Conservation (phyloP, 768 basidiomycete genomes). For the Calocybe indica region DNA sequence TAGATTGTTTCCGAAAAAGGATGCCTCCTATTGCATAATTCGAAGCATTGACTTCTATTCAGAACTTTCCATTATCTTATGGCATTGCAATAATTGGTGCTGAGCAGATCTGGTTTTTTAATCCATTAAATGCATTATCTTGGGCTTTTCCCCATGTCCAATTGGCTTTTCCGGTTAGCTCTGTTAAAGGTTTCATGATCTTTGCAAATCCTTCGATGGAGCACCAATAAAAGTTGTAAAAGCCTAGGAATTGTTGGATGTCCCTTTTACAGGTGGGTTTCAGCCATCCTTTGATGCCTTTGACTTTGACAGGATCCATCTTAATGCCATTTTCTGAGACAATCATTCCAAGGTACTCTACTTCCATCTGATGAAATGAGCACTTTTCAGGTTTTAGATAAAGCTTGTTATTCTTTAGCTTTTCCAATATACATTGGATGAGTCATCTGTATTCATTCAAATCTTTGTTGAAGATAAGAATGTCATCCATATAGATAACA, state of each 20-base stretch:
- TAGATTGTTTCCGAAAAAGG: constrained; percentile 15
- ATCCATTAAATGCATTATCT: constrained; percentile 15
- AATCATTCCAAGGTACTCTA: constrained; percentile 22
- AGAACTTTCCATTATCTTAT: constrained; percentile 7
- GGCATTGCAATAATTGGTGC: constrained; percentile 19
- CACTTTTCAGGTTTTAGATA: constrained; percentile 28
- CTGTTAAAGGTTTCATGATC: constrained; percentile 15
- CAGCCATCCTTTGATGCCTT: constrained; percentile 13
- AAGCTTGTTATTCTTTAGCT: constrained; percentile 16
- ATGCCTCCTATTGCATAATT: constrained; percentile 17
- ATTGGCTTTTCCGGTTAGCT: constrained; percentile 13
- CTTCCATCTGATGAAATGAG: constrained; percentile 13
- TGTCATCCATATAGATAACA: constrained; percentile 34
- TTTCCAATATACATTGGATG: constrained; percentile 14
- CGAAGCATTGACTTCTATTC: constrained; percentile 18
- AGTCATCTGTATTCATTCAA: constrained; percentile 13
- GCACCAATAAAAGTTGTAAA: constrained; percentile 28
- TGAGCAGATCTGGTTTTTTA: constrained; percentile 18
- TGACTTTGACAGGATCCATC: constrained; percentile 28
- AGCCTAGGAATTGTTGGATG: constrained; percentile 35
- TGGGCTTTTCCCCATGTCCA: constrained; percentile 16
- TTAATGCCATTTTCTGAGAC: constrained; percentile 12
- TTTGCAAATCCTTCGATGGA: constrained; percentile 26
- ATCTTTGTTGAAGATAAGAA: constrained; percentile 27
- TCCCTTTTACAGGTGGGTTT: constrained; percentile 18